Percentiles rank a stretch among this genome's conserved stretches.
phyloP scores from a whole-genome alignment of 2,329 filamentous ascomycete species.

The Graphilbum ipis-grandicollis region DNA sequence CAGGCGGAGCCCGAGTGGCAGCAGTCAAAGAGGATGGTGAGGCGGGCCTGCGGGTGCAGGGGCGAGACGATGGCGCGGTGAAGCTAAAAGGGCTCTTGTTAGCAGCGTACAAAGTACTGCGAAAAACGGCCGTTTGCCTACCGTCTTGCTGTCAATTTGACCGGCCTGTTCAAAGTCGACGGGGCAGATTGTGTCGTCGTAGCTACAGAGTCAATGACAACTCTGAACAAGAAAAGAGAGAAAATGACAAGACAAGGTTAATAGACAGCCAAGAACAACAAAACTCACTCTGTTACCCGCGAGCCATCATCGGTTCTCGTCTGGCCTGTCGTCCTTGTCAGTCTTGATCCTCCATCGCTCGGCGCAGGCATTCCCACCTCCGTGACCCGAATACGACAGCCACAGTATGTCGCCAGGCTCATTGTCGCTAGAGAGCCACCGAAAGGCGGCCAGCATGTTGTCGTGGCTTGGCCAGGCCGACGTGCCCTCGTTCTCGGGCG shows the following conservation, averaged over 20 bases:
- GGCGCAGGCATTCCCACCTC: slow-evolving; percentile 19
- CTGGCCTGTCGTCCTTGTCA: slow-evolving; percentile 21
- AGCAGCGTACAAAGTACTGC: too few species aligned
- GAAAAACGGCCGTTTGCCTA: too few species aligned
- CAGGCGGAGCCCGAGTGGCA: slow-evolving; percentile 43
- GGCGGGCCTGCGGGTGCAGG: slow-evolving; percentile 29
- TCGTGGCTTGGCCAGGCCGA: slow-evolving; percentile 16
- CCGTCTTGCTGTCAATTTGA: slow-evolving; percentile 31
- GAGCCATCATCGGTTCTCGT: slow-evolving; percentile 25
- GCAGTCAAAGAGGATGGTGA: slow-evolving; percentile 42
- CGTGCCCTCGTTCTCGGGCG: slow-evolving; percentile 15
- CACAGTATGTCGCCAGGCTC: slow-evolving; percentile 33
- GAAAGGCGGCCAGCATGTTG: slow-evolving; percentile 29
- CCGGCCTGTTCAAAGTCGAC: slow-evolving; percentile 32
- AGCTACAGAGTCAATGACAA: slow-evolving; percentile 7
- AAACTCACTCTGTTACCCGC: slow-evolving; percentile 15
- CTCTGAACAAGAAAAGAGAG: background rate
- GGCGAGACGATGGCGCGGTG: slow-evolving; percentile 33
- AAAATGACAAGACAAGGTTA: too few species aligned
- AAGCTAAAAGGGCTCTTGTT: too few species aligned
- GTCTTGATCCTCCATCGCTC: too few species aligned
- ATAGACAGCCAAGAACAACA: too few species aligned
- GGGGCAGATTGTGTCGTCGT: slow-evolving; percentile 35
- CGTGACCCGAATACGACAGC: slow-evolving; percentile 42
- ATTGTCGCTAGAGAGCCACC: slow-evolving; percentile 33